Conservation (phyloP, 2,329 filamentous ascomycete genomes). For the Scedosporium boydii region DNA sequence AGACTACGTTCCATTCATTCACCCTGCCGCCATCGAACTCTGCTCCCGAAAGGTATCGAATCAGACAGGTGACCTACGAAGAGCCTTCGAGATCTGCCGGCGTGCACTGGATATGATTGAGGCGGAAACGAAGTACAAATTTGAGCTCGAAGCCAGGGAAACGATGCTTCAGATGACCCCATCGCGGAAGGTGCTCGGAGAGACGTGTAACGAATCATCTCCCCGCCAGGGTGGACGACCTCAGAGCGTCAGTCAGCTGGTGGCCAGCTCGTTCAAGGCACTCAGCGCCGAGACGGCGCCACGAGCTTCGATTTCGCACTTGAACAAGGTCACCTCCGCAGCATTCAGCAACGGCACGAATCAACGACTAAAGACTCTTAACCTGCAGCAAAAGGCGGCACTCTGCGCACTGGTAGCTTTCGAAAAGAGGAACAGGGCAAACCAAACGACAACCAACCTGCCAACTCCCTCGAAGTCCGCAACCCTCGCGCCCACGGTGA, state of each 20-base stretch:
- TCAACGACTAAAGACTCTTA: conserved; percentile 77
- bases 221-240: conserved; percentile 21
- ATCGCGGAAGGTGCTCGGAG: conserved; percentile 66
- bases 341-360: conserved; percentile 83
- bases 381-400: conserved; percentile 92
- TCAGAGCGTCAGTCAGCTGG: conserved; percentile 33
- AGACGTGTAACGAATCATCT: conserved; percentile 68
- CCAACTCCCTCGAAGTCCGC: conserved; percentile 52
- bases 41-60: conserved; percentile 91
- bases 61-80: conserved; percentile 88
- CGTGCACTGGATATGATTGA: conserved; percentile 85
- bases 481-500: conserved; percentile 66
- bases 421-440: conserved; percentile 60
- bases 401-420: conserved; percentile 80
- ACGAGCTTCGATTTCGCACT: conserved; percentile 77
- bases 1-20: conserved; percentile 74
- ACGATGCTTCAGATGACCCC: conserved; percentile 52
- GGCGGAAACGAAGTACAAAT: conserved; percentile 66
- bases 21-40: conserved; percentile 86
- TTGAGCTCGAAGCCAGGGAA: conserved; percentile 53
- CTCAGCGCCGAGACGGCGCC: conserved; percentile 74
- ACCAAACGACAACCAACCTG: conserved; percentile 28
- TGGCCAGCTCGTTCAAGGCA: conserved; percentile 44
- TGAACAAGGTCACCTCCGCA: conserved; percentile 82
- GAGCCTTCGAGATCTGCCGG: conserved; percentile 89